Conservation (phyloP, 2,329 filamentous ascomycete species). For the Nemania abortiva region DNA sequence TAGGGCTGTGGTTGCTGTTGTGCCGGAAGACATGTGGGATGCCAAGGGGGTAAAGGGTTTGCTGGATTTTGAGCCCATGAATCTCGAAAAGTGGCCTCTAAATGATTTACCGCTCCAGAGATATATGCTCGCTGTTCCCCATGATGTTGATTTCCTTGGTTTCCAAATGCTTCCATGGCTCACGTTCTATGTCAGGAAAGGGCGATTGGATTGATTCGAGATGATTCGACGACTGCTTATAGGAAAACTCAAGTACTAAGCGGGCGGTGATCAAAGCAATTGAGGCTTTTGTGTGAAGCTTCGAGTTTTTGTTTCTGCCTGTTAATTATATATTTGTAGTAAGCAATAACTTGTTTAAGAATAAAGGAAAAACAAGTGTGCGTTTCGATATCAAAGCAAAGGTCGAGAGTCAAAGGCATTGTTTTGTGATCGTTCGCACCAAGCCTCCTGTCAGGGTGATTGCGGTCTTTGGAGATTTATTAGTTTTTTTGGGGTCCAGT, state of each 20-base stretch:
- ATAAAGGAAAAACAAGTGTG: background rate
- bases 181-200: background rate
- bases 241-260: background rate
- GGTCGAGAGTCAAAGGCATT: background rate
- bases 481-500: background rate
- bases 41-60: background rate
- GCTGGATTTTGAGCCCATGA: background rate
- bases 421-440: background rate
- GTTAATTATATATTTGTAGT: background rate
- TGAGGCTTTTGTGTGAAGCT: background rate
- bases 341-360: constrained; percentile 2
- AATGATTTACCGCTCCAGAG: background rate
- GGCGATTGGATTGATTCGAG: background rate
- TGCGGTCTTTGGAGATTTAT: background rate
- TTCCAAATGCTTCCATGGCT: constrained; percentile 14
- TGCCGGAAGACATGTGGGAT: no score
- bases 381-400: background rate
- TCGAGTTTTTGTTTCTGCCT: background rate
- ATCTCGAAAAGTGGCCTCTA: constrained; percentile 20
- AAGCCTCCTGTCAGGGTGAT: background rate
- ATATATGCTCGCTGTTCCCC: background rate
- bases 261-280: background rate
- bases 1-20: no score
- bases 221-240: background rate
- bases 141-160: no score